Evolutionary conservation across 164 flowering plant genomes (phyloP).

Genomic region (Nelumbo lutea): DNA sequence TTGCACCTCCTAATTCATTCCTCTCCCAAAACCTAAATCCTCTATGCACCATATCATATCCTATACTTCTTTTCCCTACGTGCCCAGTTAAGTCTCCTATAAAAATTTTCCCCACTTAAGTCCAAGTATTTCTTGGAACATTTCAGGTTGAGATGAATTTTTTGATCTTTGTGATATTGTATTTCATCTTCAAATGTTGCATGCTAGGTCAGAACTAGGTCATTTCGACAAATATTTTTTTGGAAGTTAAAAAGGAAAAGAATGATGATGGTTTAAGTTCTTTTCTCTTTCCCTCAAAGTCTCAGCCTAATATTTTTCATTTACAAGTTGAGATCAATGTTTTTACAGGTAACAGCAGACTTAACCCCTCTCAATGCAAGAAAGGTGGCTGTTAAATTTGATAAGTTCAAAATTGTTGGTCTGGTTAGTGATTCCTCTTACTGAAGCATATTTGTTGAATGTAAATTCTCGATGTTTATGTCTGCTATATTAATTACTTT

Average conservation of each 20-base stretch:
- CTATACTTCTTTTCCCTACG: too few species aligned
- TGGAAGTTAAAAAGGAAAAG: background rate
- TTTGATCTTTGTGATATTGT: too few species aligned
- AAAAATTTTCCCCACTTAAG: too few species aligned
- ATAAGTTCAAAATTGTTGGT: conserved; percentile 69
- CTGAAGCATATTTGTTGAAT: background rate
- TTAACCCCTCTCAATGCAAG: conserved; percentile 71
- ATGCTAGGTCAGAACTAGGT: too few species aligned
- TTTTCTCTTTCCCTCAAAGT: background rate
- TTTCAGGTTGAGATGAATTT: too few species aligned
- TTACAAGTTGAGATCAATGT: background rate
- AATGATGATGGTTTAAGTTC: background rate
- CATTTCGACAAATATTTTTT: too few species aligned
- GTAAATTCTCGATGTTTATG: background rate
- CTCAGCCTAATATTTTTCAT: background rate
- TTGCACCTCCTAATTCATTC: too few species aligned
- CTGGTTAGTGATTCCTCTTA: conserved; percentile 43
- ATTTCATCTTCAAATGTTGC: too few species aligned
- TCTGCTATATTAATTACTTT: background rate
- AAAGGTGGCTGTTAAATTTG: conserved; percentile 88
- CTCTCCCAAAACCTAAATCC: too few species aligned
- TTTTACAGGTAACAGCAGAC: conserved; percentile 83
- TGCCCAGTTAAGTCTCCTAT: too few species aligned
- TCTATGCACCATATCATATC: too few species aligned
- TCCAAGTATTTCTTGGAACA: too few species aligned